Conservation (phyloP, 176 grass and related monocot genomes). For the Oryza meridionalis region DNA sequence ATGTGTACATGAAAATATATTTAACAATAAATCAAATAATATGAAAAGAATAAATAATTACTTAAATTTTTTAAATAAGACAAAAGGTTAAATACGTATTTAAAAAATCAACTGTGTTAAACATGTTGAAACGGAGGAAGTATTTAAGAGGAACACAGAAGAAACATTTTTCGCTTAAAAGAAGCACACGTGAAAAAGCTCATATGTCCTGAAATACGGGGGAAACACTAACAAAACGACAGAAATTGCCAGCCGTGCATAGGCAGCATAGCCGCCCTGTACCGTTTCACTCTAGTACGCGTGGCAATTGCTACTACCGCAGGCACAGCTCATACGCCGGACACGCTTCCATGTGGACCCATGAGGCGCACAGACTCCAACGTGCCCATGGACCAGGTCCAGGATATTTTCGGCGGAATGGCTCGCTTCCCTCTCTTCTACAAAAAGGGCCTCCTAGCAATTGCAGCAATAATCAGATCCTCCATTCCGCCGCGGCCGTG, state of each 20-base stretch:
- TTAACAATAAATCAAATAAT: no score
- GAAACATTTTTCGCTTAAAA: not conserved
- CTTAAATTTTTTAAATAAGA: no score
- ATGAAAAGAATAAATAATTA: no score
- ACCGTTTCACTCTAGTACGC: not conserved
- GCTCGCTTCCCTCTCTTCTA: not conserved
- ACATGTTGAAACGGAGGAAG: no score
- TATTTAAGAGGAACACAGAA: not conserved
- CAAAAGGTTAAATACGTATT: no score
- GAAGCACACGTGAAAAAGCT: not conserved
- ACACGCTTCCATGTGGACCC: conserved; percentile 32
- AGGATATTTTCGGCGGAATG: conserved; percentile 35
- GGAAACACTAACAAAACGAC: not conserved
- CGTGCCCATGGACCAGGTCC: conserved; percentile 27
- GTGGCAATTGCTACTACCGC: not conserved
- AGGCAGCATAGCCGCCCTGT: not conserved
- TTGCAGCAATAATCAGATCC: not conserved
- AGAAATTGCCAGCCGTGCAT: not conserved
- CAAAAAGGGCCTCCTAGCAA: conserved; percentile 7
- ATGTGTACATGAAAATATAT: no score
- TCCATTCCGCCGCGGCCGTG: not conserved
- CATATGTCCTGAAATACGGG: not conserved
- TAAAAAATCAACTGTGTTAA: no score
- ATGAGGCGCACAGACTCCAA: not conserved
- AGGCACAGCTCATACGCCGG: conserved; percentile 5